Evolutionary conservation across 2,329 filamentous ascomycete species (phyloP).

Genomic region (Neodidymelliopsis sp.): DNA sequence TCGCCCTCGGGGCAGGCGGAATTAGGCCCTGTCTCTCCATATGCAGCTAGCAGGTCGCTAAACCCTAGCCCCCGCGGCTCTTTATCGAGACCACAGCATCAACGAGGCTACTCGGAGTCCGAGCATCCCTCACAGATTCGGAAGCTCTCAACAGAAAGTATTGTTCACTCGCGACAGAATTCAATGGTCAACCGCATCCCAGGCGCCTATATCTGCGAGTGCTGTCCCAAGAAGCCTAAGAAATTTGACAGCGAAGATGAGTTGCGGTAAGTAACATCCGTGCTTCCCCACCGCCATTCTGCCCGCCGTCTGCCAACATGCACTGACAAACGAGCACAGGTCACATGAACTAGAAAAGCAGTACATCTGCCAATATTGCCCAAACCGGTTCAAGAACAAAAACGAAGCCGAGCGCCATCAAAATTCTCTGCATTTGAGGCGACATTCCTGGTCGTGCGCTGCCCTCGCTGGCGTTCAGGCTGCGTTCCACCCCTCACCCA

Average conservation of each 20-base stretch:
- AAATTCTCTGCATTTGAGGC: constrained; percentile 89
- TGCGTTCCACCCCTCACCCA: constrained; percentile 84
- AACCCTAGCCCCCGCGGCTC: constrained; percentile 54
- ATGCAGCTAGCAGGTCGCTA: constrained; percentile 57
- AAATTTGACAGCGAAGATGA: constrained; percentile 89
- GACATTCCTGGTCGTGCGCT: constrained; percentile 96
- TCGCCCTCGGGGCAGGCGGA: constrained; percentile 66
- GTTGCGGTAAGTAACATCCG: constrained; percentile 70
- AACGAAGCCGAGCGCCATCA: constrained; percentile 97
- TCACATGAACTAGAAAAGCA: constrained; percentile 94
- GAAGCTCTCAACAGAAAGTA: constrained; percentile 58
- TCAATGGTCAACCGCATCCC: constrained; percentile 60
- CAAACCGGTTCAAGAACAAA: constrained; percentile 98
- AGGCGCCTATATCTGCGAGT: constrained; percentile 80
- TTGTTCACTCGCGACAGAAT: constrained; percentile 56
- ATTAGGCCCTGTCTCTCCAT: constrained; percentile 61
- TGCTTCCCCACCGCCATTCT: constrained; percentile 35
- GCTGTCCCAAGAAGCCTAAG: constrained; percentile 96
- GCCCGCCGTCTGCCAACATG: constrained; percentile 21
- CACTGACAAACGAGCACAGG: constrained; percentile 57
- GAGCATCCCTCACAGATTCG: constrained; percentile 47
- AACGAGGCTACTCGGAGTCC: constrained; percentile 52
- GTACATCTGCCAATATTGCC: constrained; percentile 90
- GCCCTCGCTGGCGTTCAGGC: constrained; percentile 76
- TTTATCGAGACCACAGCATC: constrained; percentile 50